A percentile compares a stretch with the other conserved stretches of the same genome.
Evolutionary conservation across 768 basidiomycete genomes (phyloP).

Genomic region (Pholiota molesta): DNA sequence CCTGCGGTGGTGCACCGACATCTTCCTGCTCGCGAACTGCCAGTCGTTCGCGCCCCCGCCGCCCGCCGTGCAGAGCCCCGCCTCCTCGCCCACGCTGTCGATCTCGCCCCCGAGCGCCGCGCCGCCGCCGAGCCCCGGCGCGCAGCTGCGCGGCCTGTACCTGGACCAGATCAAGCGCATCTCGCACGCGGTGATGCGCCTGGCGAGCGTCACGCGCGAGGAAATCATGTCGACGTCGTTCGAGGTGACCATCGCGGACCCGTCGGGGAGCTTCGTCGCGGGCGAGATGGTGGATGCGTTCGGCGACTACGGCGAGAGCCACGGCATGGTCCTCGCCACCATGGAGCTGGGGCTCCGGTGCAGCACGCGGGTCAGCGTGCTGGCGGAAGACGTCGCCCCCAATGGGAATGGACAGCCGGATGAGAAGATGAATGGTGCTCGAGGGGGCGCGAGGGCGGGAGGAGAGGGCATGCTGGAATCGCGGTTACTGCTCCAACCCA

Average conservation of each 20-base stretch:
- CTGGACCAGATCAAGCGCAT: slow-evolving; percentile 67
- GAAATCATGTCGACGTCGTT: slow-evolving; percentile 81
- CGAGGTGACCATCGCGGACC: slow-evolving; percentile 66
- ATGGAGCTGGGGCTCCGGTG: slow-evolving; percentile 75
- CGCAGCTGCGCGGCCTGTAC: slow-evolving; percentile 45
- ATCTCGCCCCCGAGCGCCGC: slow-evolving; percentile 21
- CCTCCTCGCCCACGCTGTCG: slow-evolving; percentile 25
- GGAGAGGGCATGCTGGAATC: slow-evolving; percentile 54
- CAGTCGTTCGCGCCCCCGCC: slow-evolving; percentile 38
- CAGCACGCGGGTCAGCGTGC: slow-evolving; percentile 47
- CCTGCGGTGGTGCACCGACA: slow-evolving; percentile 70
- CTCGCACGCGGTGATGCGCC: slow-evolving; percentile 60
- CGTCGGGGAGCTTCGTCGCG: slow-evolving; percentile 39
- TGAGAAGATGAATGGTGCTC: neutral
- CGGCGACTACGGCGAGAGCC: slow-evolving; percentile 55
- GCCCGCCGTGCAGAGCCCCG: slow-evolving; percentile 20
- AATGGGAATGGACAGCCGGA: slow-evolving; percentile 11
- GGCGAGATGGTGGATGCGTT: slow-evolving; percentile 65
- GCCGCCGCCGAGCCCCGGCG: slow-evolving; percentile 18
- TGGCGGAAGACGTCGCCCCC: neutral
- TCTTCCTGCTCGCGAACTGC: slow-evolving; percentile 67
- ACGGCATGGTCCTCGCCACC: slow-evolving; percentile 61
- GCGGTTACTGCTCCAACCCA: slow-evolving; percentile 67
- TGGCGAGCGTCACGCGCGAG: slow-evolving; percentile 68
- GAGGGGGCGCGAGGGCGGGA: slow-evolving; percentile 17